Evolutionary conservation across 441 rosid species (phyloP).

Genomic region (Geranium incanum): DNA sequence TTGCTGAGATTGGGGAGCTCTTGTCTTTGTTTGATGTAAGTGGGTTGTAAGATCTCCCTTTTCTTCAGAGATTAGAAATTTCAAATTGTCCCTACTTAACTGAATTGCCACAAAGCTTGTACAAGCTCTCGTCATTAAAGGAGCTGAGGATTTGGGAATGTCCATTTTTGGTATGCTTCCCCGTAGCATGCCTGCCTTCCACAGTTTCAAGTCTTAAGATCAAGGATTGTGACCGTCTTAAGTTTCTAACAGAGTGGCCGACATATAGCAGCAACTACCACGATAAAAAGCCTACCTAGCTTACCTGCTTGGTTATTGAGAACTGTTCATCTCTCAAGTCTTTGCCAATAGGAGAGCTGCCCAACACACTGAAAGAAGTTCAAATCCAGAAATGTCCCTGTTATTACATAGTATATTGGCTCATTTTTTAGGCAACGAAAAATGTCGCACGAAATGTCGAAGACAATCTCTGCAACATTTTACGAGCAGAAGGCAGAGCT

Average conservation of each 20-base stretch:
- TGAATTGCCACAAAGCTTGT: conserved; percentile 20
- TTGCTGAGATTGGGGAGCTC: conserved; percentile 14
- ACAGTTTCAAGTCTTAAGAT: conserved; percentile 16
- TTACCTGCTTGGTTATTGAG: conserved; percentile 18
- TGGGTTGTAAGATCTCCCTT: conserved; percentile 17
- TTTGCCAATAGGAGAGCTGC: conserved; percentile 14
- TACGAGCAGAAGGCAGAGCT: too few relatives aligned
- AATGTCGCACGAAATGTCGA: too few relatives aligned
- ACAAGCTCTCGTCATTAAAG: conserved; percentile 12
- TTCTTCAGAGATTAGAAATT: conserved; percentile 18
- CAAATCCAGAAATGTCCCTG: conserved; percentile 12
- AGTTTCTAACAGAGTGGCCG: conserved; percentile 10
- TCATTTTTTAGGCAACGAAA: too few relatives aligned
- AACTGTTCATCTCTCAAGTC: conserved; percentile 17
- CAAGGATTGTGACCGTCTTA: conserved; percentile 9
- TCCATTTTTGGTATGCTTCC: conserved; percentile 12
- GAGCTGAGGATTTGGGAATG: conserved; percentile 17
- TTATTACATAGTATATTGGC: too few relatives aligned
- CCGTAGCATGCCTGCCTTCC: conserved; percentile 19
- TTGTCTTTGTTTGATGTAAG: conserved; percentile 9
- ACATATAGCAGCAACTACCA: background rate
- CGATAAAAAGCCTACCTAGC: background rate
- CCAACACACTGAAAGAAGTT: conserved; percentile 1
- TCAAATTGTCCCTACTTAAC: conserved; percentile 18
- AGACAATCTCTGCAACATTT: too few relatives aligned